A percentile compares a stretch with the other conserved stretches of the same genome.
These are phyloP conservation scores for Pinus tabuliformis DNA, from an alignment of 75 land plant genomes.

Conservation along the genomic window DNA sequence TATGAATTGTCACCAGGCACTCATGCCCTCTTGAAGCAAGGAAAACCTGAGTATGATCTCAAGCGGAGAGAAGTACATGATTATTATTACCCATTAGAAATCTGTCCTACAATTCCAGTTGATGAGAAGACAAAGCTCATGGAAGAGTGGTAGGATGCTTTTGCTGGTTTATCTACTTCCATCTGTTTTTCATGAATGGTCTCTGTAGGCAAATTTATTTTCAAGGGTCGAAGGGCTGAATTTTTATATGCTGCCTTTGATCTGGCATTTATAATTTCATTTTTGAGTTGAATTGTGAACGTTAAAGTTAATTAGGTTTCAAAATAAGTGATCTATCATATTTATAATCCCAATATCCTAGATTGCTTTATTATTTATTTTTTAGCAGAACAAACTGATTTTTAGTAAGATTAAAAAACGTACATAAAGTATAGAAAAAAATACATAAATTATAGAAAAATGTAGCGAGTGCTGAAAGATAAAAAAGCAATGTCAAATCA, in stretches of 20 bases:
- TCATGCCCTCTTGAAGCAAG: slow-evolving; percentile 79
- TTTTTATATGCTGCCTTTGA: neutral
- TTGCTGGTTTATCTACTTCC: neutral
- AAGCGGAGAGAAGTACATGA: slow-evolving; percentile 71
- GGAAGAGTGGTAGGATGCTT: slow-evolving; percentile 80
- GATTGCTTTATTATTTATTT: too few relatives aligned
- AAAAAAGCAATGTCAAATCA: too few relatives aligned
- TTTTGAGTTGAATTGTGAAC: too few relatives aligned
- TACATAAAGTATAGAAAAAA: too few relatives aligned
- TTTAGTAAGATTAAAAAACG: too few relatives aligned
- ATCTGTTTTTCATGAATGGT: neutral
- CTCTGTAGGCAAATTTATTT: neutral
- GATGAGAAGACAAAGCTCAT: slow-evolving; percentile 88
- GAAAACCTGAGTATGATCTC: slow-evolving; percentile 65
- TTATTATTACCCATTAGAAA: slow-evolving; percentile 83
- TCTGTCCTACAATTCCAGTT: slow-evolving; percentile 64
- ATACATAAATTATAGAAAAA: too few relatives aligned
- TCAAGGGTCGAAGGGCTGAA: neutral
- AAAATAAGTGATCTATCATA: neutral
- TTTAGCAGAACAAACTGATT: too few relatives aligned
- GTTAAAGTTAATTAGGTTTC: neutral
- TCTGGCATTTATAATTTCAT: neutral
- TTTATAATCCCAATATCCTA: too few relatives aligned
- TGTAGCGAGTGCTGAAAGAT: too few relatives aligned
- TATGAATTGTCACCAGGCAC: slow-evolving; percentile 45